Evolutionary conservation across 306 rosid genomes (phyloP), one percentile per base, ranked within the genome.

Genomic region (Corylus heterophylla): DNA sequence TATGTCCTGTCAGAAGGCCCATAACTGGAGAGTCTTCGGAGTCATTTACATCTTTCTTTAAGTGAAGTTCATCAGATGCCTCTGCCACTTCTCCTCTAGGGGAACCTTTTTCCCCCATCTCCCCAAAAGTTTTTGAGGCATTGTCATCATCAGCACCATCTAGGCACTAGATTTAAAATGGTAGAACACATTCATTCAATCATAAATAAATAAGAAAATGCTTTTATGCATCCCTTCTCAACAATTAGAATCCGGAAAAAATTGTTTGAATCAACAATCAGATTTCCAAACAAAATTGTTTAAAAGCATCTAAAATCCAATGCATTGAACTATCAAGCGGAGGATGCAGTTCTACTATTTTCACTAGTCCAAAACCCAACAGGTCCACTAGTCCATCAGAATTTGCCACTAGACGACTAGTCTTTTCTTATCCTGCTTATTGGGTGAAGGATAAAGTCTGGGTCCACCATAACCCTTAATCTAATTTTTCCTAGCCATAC

Each of bases 21-120:
- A 87, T 84, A 22, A 90, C 94, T 6, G 98, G 97, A 72, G 96
- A 91, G 78, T 92, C 92, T 68, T 83, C 91, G 66, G 83, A 74
- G 78, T 86, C 89, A 82, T 85, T 90, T 16, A 42, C 84, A 71
- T 84, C 92, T 74, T 86, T 86, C 50, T 79, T 84, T 16, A 83
- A 78, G 77, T 76, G 85, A 78, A 20, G 39, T 48, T 85, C 89
- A 78, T 88, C 88, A 63, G 75, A 69, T 51, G 85, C 80, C n/a
- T 83, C 91, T 69, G 86, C 83, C 6, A 72, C 75, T 63, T 87
- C 93, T 27, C 76, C 89, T 79, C 79, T 77, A 54, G 68, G 71
- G 55, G 80, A 82, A 80, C 80, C 79, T 59, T 94, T 89, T 69
- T 77, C 88, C 72, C 74, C 87, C 17, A 73, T 78, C 84, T 78